Evolutionary conservation across 2,329 filamentous ascomycete species (phyloP), one percentile per base, ranked within the genome.

Genomic region (Nectriaceae sp.): DNA sequence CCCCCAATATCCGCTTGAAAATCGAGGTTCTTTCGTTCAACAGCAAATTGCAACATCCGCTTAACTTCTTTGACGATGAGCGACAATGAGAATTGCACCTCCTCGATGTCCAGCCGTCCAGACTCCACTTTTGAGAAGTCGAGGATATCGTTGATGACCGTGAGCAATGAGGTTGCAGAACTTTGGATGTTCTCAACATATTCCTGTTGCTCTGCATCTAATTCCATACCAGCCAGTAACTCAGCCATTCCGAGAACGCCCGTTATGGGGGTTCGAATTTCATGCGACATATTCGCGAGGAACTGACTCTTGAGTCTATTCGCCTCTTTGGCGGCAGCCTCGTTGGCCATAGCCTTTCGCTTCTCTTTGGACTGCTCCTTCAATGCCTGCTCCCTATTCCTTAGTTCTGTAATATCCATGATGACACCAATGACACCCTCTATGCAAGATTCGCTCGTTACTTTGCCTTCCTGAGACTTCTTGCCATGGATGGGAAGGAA

Each of bases 91-190:
- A 92, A 93, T 52, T 90, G 87, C 1, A 91, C 87, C 59, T 91
- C 87, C 67, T 91, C 88, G 35, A 92, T 86, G 53, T 91, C 88
- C 18, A 92, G 70, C 6, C 85, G 77, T 3, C 89, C 88, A 8
- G 86, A 89, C 64, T 92, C 89, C 2, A 90, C 85, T 66, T 95
- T 95, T 4, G 89, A 94, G 65, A 95, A 92, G 68, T 95, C 90
- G 2, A 96, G 74, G 46, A 95, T 95, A 61, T 96, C 90, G 62
- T 96, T 95, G 68, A 96, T 95, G 35, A 96, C 87, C 0, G 89
- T 93, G 18, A 96, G 75, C 3, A 96, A 72, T 2, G 88, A 90
- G 54, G 93, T 91, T 0, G 87, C 89, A 5, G 88, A 92, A 43
- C 87, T 79, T 60, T 89, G 85, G 5, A 93, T 89, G 52, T 90